Conservation (phyloP, 164 flowering plant genomes). For the Liriodendron chinense region DNA sequence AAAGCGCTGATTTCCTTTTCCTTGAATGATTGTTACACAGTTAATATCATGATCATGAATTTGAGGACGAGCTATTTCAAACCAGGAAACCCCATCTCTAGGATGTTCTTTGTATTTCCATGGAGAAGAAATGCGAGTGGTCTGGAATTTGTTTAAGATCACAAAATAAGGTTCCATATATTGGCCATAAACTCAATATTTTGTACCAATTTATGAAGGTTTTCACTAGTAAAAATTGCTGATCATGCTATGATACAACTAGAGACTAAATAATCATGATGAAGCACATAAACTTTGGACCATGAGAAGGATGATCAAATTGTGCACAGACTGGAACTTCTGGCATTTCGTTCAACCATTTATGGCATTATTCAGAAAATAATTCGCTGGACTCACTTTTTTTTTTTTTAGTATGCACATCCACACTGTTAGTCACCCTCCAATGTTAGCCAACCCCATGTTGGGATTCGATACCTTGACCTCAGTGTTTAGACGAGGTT, state of each 20-base stretch:
- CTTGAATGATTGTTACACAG: slow-evolving; percentile 72
- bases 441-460: no score
- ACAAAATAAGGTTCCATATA: background rate
- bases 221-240: background rate
- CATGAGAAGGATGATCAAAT: background rate
- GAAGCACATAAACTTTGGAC: background rate
- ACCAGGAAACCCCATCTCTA: slow-evolving; percentile 50
- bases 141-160: slow-evolving; percentile 41
- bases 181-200: no score
- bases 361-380: no score
- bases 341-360: no score
- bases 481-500: no score
- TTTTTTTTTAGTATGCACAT: no score
- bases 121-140: slow-evolving; percentile 77
- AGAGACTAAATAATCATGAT: no score
- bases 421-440: no score
- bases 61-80: slow-evolving; percentile 98
- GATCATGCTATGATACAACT: background rate
- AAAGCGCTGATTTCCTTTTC: slow-evolving; percentile 86
- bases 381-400: no score
- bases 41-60: slow-evolving; percentile 98
- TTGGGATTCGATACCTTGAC: no score
- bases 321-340: no score
- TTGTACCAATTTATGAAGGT: background rate
- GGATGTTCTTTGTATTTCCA: slow-evolving; percentile 47